Evolutionary conservation across 805 yeast species (phyloP), one percentile per base, ranked within the genome.

Genomic region (Candida chilensis): DNA sequence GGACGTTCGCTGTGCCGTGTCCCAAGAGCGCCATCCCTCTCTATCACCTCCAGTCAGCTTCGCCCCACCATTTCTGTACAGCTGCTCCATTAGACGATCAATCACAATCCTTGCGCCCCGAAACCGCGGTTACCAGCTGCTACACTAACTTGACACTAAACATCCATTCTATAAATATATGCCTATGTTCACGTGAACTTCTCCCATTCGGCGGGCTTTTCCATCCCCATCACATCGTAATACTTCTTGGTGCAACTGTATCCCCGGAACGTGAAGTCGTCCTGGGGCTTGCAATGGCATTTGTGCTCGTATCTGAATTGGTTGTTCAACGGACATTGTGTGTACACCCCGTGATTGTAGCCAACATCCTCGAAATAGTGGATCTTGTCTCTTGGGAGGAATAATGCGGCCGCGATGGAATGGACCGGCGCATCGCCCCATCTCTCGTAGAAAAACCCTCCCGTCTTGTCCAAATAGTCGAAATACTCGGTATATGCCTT

Each of bases 391-490:
- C 64, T 62, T 36, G 73, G 66, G 30, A 78, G 51, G 44, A 81
- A 64, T 28, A 78, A 55, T 2, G 86, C 56, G 3, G 74, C 82
- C 4, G 83, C 94, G 30, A 84, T 66, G 1, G 94, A 72, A 55
- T 84, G 94, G n/a, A 84, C 72, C 3, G 94, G 94, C 0, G 94
- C 95, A 54, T 85, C 95, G 15, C 95, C 95, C 94, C 95, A 85
- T 52, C 68, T 67, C 64, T 49, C 86, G 56, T 86, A 86, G 61
- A 81, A 86, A 48, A 87, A 79, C 3, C 94, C 94, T 36, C 94
- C 88, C 1, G 77, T 60, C 27, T 59, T 54, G 48, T 85, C 92
- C 37, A 84, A 64, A 44, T 69, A 60, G 17, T 78, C 75, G 39
- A 84, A 81, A 52, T 75, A 83, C 28, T 66, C 70, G 19, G 61